phyloP scores from a whole-genome alignment of 2,329 filamentous ascomycete genomes.

The Penicillium digitatum region DNA sequence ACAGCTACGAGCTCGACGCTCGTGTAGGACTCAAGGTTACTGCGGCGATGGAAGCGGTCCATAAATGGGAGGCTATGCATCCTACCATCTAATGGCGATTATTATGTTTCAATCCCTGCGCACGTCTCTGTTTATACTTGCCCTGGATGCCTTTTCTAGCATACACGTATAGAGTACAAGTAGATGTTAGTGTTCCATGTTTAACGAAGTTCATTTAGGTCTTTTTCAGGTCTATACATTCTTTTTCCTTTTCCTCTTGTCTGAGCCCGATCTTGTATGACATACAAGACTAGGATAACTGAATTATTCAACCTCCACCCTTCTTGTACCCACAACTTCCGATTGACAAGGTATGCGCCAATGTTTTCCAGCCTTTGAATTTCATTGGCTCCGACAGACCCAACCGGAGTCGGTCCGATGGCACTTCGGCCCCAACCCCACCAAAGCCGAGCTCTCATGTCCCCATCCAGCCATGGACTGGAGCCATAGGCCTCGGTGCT shows the following conservation, averaged over 20 bases:
- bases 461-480: no score
- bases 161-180: conserved; percentile 3
- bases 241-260: not conserved
- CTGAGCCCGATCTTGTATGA: not conserved
- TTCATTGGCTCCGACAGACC: not conserved
- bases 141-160: not conserved
- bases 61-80: conserved; percentile 40
- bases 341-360: not conserved
- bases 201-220: not conserved
- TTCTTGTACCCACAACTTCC: not conserved
- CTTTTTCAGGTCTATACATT: not conserved
- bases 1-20: conserved; percentile 59
- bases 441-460: not conserved
- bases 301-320: not conserved
- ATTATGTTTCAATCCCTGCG: not conserved
- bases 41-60: conserved; percentile 44
- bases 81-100: conserved; percentile 4
- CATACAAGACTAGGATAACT: not conserved
- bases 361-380: not conserved
- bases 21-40: conserved; percentile 51
- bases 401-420: not conserved
- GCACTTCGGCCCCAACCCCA: not conserved
- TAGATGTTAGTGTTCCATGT: conserved; percentile 2
- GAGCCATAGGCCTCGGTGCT: not conserved
- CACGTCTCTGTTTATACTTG: not conserved